Evolutionary conservation across 2,329 filamentous ascomycete genomes (phyloP).

Genomic region (Hymenoscyphus infarciens): DNA sequence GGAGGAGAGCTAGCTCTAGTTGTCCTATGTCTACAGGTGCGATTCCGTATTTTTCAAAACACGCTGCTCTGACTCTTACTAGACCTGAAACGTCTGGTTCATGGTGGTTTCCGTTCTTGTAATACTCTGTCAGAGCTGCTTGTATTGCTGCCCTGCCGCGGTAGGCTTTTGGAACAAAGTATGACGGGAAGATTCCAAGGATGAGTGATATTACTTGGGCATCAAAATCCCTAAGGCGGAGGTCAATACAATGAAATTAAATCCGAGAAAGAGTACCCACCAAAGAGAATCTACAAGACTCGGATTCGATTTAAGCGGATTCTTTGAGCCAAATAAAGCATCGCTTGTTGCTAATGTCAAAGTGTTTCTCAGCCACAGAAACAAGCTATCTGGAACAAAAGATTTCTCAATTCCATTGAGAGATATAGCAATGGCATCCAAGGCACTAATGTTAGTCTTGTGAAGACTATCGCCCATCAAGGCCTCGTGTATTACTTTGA

Average conservation of each 20-base stretch:
- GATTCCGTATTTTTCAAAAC: constrained; percentile 31
- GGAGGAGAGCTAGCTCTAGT: constrained; percentile 34
- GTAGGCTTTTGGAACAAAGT: constrained; percentile 34
- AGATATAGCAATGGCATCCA: constrained; percentile 35
- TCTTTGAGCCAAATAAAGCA: constrained; percentile 43
- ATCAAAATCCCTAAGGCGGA: constrained; percentile 32
- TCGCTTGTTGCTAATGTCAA: constrained; percentile 40
- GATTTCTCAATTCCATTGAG: constrained; percentile 31
- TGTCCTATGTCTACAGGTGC: constrained; percentile 30
- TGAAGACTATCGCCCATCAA: constrained; percentile 38
- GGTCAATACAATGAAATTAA: background rate
- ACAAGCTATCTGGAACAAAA: constrained; percentile 38
- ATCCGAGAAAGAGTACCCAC: constrained; percentile 24
- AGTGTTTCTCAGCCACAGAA: constrained; percentile 38
- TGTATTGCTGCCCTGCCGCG: constrained; percentile 38
- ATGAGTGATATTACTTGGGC: constrained; percentile 29
- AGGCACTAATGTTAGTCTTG: constrained; percentile 37
- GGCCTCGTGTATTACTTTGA: constrained; percentile 35
- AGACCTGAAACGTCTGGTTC: constrained; percentile 30
- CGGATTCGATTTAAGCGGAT: constrained; percentile 39
- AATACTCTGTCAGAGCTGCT: constrained; percentile 36
- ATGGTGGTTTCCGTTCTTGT: constrained; percentile 30
- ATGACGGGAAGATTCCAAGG: constrained; percentile 31
- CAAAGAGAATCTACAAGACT: constrained; percentile 40
- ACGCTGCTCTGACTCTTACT: constrained; percentile 26